A percentile compares a stretch with the other conserved stretches of the same genome.
These are phyloP conservation scores for Boletus sp. DNA, from an alignment of 768 basidiomycete genomes.

Conservation along the genomic window DNA sequence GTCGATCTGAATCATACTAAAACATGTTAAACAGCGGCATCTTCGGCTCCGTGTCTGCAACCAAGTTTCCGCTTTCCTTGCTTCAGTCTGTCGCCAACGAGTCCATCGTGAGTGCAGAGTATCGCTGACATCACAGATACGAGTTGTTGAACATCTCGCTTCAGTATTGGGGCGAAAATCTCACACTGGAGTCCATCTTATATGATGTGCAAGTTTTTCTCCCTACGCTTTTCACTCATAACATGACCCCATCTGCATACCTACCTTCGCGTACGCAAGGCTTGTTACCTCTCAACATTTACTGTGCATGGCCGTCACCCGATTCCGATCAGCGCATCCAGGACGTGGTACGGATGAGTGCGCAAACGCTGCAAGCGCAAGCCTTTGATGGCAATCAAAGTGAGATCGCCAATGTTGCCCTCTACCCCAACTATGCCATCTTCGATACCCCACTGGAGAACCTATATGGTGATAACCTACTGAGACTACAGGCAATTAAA, in stretches of 20 bases:
- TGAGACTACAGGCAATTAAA: slow-evolving; percentile 39
- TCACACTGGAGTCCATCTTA: neutral
- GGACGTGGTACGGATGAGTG: too few relatives aligned
- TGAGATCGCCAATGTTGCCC: slow-evolving; percentile 28
- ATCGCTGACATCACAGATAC: neutral
- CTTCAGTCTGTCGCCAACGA: slow-evolving; percentile 18
- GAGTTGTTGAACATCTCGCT: neutral
- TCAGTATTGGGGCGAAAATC: slow-evolving; percentile 5
- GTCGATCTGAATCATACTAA: neutral
- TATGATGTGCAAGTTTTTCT: slow-evolving; percentile 51
- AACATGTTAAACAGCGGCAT: neutral
- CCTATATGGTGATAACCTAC: slow-evolving; percentile 46
- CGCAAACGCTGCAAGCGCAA: slow-evolving; percentile 35
- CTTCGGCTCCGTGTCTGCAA: neutral
- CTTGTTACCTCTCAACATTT: slow-evolving; percentile 46
- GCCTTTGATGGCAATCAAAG: slow-evolving; percentile 42
- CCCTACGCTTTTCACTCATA: slow-evolving; percentile 38
- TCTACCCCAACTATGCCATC: slow-evolving; percentile 60
- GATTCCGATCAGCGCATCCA: slow-evolving; percentile 24
- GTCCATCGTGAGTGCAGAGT: slow-evolving; percentile 2
- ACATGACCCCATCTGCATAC: slow-evolving; percentile 39
- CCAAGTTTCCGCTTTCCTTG: slow-evolving; percentile 6
- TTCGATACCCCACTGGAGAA: slow-evolving; percentile 44
- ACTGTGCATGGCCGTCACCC: slow-evolving; percentile 19
- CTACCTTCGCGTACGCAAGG: slow-evolving; percentile 38